Base-by-base conservation (phyloP, 208 protist genomes). In the Leishmania guyanensis region DNA sequence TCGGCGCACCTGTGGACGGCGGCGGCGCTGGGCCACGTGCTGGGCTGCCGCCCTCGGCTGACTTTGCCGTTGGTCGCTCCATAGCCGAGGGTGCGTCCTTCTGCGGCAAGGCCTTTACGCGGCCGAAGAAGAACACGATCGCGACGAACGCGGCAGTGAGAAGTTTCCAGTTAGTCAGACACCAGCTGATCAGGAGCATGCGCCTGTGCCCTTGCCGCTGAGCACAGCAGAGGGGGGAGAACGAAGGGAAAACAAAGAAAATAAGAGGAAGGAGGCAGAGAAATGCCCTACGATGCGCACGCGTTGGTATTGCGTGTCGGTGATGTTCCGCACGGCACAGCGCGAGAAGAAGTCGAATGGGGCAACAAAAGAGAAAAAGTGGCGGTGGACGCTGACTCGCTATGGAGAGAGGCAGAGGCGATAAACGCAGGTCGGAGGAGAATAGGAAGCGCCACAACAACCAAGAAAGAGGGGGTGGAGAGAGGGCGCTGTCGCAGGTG, bases 121-220 rank as follows among this genome's bases (percentile, higher is more conserved):
- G 71, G 58, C n/a, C 22, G 17, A 33, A 77, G 46, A 77, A 77
- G 68, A 80, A 79, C 56, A 78, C 14, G 29, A 81, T 33, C 26
- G 71, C 72, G 20, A 81, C 51, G 2, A 74, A 14, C 0, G 64
- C 54, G 14, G 64, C 82, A 33, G 46, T 14, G 5, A 74, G 29
- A 26, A 78, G 17, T 66, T 69, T 78, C 75, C 75, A 85, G 72
- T 85, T 39, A 0, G 62, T 36, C 43, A 78, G 10, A 6, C 60
- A n/a, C 68, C 74, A 77, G 20, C 48, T 16, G 9, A 84, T 54
- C 29, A 75, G 22, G 36, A 73, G 50, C 60, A 77, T 80, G 60
- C 66, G 14, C 29, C 14, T 12, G 17, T 10, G 29, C 14, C 26
- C 43, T 29, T 62, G 50, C 50, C 5, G 50, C 8, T 29, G n/a